Evolutionary conservation across 495 filamentous ascomycete species (phyloP).

Genomic region (Polyplosphaeria fusca): DNA sequence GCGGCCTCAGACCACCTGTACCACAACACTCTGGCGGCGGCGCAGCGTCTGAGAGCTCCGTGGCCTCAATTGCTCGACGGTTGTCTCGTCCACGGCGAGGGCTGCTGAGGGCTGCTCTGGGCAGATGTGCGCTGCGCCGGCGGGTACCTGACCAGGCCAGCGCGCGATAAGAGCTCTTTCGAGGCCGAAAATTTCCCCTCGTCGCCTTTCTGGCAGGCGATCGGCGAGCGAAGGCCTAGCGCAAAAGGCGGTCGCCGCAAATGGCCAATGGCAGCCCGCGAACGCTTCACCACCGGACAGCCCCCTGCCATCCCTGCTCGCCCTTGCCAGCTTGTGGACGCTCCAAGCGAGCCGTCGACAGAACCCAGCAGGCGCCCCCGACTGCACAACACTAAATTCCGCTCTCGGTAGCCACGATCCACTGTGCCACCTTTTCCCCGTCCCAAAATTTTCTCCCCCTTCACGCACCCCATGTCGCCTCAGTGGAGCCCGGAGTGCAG

Average conservation of each 20-base stretch:
- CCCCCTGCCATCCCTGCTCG: background rate
- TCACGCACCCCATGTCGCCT: background rate
- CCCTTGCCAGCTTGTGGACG: background rate
- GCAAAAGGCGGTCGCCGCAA: conserved; percentile 11
- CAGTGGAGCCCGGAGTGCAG: background rate
- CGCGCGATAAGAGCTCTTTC: background rate
- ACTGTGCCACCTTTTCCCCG: background rate
- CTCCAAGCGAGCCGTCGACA: background rate
- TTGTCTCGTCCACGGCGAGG: too few relatives aligned
- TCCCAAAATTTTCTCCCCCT: background rate
- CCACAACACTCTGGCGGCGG: too few relatives aligned
- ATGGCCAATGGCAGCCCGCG: background rate
- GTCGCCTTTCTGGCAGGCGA: conserved; percentile 2
- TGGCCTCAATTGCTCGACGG: too few relatives aligned
- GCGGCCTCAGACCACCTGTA: too few relatives aligned
- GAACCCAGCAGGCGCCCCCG: too few relatives aligned
- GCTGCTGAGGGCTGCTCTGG: too few relatives aligned
- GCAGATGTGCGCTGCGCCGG: too few relatives aligned
- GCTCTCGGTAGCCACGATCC: too few relatives aligned
- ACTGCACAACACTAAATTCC: background rate
- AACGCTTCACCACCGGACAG: background rate
- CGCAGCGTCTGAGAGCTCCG: too few relatives aligned
- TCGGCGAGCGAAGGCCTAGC: background rate
- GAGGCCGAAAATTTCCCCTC: background rate
- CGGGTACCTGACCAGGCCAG: too few relatives aligned